Evolutionary conservation across 208 protist genomes (phyloP), one percentile per base, ranked within the genome.

Genomic region (Trypanosoma platydactyli): DNA sequence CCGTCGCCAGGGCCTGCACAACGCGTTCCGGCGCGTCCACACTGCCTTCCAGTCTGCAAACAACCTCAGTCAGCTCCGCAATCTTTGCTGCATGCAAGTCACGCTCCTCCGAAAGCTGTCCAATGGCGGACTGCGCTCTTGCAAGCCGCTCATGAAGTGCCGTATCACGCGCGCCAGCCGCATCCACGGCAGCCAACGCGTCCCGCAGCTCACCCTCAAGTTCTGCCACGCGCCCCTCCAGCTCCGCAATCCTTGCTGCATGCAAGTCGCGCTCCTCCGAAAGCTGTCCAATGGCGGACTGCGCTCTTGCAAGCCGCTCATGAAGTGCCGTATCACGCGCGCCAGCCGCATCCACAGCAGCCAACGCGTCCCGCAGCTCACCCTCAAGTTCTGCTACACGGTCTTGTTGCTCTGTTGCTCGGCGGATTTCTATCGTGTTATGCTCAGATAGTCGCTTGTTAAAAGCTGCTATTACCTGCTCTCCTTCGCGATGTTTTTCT

Each of bases 371-470:
- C 33, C 29, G 13, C 30, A 54, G 30, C 57, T 81, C 77, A 2
- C 55, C 68, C 51, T 82, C 67, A 0, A 69, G 57, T 13, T 45
- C 35, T 15, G 46, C 59, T 15, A 83, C 24, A 25, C 72, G 63
- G 13, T 63, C 50, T 29, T 75, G 68, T 22, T 77, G 33, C 30
- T 77, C 44, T 2, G 27, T 33, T 44, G 38, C 50, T 22, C 50
- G 27, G 18, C 49, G 20, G n/a, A 61, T 49, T n/a, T 5, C 30
- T 7, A 22, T 35, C 5, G 49, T 35, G 13, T 61, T 33, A n/a
- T 22, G 3, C 24, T n/a, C 18, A 50, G 48, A 9, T 9, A 9
- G 20, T 50, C 5, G 7, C 20, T 61, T 9, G 3, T 9, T 24
- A 13, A 61, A 50, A 15, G 50, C 27, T 42, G 12, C 3, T 16